phyloP scores from a whole-genome alignment of 768 basidiomycete species.

The Podaxis sp. region DNA sequence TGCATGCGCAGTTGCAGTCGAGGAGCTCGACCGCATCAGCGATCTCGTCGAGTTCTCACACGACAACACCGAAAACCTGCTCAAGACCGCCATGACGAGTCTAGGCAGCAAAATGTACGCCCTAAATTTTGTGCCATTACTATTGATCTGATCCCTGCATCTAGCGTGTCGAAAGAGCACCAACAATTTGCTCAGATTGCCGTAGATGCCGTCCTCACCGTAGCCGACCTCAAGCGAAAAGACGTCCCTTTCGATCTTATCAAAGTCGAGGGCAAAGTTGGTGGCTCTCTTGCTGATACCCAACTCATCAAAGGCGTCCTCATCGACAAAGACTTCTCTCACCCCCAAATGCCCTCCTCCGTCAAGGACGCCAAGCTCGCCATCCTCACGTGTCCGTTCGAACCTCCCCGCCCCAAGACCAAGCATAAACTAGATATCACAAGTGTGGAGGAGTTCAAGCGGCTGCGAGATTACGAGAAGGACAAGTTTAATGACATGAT shows the following conservation, averaged over 20 bases:
- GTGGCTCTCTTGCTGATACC: conserved; percentile 94
- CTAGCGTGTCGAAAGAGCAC: conserved; percentile 95
- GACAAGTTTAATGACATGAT: conserved; percentile 98
- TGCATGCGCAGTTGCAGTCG: conserved; percentile 87
- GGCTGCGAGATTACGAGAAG: conserved; percentile 91
- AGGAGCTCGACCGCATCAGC: conserved; percentile 87
- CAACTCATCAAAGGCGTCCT: conserved; percentile 95
- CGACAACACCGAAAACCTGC: conserved; percentile 79
- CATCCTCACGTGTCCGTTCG: conserved; percentile 98
- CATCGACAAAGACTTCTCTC: conserved; percentile 99
- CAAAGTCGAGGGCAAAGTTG: conserved; percentile 99
- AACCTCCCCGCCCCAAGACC: conserved; percentile 98
- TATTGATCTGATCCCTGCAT: conserved; percentile 8
- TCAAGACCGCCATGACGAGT: conserved; percentile 95
- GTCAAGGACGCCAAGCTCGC: conserved; percentile 91
- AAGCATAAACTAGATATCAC: conserved; percentile 99
- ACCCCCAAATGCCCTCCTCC: conserved; percentile 93
- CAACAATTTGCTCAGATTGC: conserved; percentile 96
- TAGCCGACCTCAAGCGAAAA: conserved; percentile 91
- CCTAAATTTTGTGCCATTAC: conserved; percentile 1
- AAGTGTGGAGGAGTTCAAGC: conserved; percentile 94
- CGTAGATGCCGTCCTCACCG: conserved; percentile 92
- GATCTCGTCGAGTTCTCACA: conserved; percentile 86
- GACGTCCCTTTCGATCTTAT: conserved; percentile 98
- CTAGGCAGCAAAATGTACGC: conserved; percentile 96